Conservation (phyloP, 345 rosid species). For the Carallia brachiata region DNA sequence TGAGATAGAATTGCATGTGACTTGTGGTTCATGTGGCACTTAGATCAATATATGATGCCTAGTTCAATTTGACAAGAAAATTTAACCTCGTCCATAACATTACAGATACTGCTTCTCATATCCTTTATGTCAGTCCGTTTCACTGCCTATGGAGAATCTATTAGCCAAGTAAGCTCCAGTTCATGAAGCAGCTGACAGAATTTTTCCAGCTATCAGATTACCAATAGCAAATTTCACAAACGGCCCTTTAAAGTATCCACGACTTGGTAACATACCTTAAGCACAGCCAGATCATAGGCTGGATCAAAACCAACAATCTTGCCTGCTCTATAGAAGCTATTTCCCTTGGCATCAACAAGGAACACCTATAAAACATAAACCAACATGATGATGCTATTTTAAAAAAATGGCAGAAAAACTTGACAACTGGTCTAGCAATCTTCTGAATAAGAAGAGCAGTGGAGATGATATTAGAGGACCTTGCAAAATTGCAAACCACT, state of each 20-base stretch:
- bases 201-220: neutral
- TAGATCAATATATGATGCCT: neutral
- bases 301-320: conserved; percentile 73
- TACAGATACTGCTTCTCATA: too few species aligned
- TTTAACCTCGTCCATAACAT: too few species aligned
- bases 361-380: conserved; percentile 39
- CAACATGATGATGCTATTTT: neutral
- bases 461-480: conserved; percentile 35
- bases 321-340: conserved; percentile 58
- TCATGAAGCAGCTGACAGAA: neutral
- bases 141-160: neutral
- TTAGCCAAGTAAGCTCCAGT: neutral
- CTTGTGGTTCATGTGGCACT: too few species aligned
- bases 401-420: neutral
- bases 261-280: conserved; percentile 45
- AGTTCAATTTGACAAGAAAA: neutral
- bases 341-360: conserved; percentile 65
- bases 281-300: conserved; percentile 76
- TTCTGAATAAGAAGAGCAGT: neutral
- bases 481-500: conserved; percentile 76
- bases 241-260: neutral
- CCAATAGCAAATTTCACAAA: neutral
- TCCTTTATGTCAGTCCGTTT: neutral
- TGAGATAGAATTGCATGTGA: too few species aligned
- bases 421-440: neutral